Evolutionary conservation across 2,329 filamentous ascomycete species (phyloP), one percentile per base, ranked within the genome.

Genomic region (Davidsoniella eucalypti): DNA sequence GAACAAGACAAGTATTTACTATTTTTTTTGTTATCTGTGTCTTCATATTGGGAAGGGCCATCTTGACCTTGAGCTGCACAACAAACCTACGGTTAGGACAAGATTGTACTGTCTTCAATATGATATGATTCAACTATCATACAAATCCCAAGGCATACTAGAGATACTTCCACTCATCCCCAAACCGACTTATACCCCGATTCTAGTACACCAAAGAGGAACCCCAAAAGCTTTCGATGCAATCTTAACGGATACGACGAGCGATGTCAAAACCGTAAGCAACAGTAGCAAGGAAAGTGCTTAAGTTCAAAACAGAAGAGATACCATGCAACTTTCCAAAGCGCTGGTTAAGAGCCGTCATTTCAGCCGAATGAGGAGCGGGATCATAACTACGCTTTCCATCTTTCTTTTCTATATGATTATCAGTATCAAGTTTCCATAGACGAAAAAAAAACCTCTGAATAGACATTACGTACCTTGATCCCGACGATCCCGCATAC

Each of bases 361-460:
- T 95, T 67, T 90, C 85, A 57, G 80, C 72, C 4, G 84, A 92
- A 59, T 94, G 85, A 38, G 87, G 84, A 1, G 80, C 74, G 48
- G 76, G 68, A 56, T 94, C 87, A 59, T 83, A 84, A 64, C 80
- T 85, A 62, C 83, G 84, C 73, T 94, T 95, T 50, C 87, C 87
- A 61, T 95, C 90, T 58, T 82, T 79, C 54, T 82, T 87, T 70
- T 90, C 88, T 80, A 54, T 41, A 50, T 26, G 16, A 29, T 44
- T 39, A 26, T 25, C 46, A 38, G 25, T 50, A 14, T 51, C 44
- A 26, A 21, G 37, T 42, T 14, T 25, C 51, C 10, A 29, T 45
- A 18, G 10, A 5, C 21, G 25, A 14, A 33, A 8, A 9, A 41
- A 38, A 26, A 26, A 43, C n/a, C 8, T 10, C 10, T 26, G 16